Evolutionary conservation across 2,329 filamentous ascomycete genomes (phyloP).

Genomic region (Pestalotiopsis fici): DNA sequence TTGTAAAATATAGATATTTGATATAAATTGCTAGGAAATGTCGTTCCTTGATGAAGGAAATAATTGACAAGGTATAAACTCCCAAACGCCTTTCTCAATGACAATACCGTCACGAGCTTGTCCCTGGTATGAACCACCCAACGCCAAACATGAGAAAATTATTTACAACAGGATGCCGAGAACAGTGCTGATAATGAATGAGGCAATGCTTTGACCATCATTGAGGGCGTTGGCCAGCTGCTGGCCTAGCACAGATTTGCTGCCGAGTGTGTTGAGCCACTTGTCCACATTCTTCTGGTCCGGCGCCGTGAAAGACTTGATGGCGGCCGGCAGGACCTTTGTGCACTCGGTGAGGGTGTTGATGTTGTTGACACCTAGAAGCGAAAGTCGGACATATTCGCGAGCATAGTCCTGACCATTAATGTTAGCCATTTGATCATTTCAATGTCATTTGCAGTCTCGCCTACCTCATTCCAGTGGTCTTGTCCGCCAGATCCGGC

Average conservation of each 20-base stretch:
- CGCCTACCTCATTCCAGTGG: constrained; percentile 41
- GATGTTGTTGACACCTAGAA: constrained; percentile 59
- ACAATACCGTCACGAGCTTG: background rate
- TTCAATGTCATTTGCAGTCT: background rate
- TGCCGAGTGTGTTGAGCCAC: constrained; percentile 18
- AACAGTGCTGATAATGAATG: background rate
- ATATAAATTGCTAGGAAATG: too few species aligned
- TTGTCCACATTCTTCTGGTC: constrained; percentile 20
- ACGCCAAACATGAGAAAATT: background rate
- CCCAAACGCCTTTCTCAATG: background rate
- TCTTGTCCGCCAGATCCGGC: constrained; percentile 31
- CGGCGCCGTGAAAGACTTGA: constrained; percentile 20
- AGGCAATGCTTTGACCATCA: constrained; percentile 12
- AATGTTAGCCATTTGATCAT: too few species aligned
- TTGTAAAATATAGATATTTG: too few species aligned
- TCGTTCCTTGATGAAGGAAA: background rate
- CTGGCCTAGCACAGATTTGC: constrained; percentile 14
- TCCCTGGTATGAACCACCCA: background rate
- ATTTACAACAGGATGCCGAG: background rate
- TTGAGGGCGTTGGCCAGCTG: constrained; percentile 20
- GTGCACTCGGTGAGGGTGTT: constrained; percentile 57
- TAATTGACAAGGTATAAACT: background rate
- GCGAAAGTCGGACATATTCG: constrained; percentile 54
- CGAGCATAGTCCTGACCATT: constrained; percentile 51
- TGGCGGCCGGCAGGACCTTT: constrained; percentile 44